Evolutionary conservation across 805 yeast genomes (phyloP).

Genomic region (Metschnikowia gruessii): DNA sequence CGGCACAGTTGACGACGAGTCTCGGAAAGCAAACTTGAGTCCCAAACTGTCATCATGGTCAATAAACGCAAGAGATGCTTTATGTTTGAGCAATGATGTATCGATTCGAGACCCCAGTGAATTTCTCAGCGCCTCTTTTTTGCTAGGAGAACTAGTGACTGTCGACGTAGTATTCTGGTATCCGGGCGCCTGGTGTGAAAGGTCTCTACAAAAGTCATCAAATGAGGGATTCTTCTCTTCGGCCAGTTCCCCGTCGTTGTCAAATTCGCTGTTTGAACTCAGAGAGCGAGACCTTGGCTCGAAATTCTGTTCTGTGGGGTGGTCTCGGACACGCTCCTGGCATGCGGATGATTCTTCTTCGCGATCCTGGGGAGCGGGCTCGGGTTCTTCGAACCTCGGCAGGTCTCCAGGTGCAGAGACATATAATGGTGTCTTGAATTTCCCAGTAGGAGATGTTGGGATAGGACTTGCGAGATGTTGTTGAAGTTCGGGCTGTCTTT

Average conservation of each 20-base stretch:
- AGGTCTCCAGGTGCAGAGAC: not conserved
- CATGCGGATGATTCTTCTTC: too few species aligned
- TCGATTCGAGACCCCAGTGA: not conserved
- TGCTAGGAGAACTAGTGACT: slow-evolving; percentile 2
- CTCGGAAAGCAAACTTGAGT: slow-evolving; percentile 32
- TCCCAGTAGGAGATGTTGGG: not conserved
- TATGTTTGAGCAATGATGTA: slow-evolving; percentile 6
- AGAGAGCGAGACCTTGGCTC: not conserved
- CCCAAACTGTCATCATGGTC: slow-evolving; percentile 29
- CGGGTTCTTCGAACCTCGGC: too few species aligned
- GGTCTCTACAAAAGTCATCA: slow-evolving; percentile 4
- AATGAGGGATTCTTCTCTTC: slow-evolving; percentile 1
- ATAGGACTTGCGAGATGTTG: not conserved
- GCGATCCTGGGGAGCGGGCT: too few species aligned
- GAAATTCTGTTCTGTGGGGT: not conserved
- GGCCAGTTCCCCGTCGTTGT: not conserved
- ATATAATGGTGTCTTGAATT: not conserved
- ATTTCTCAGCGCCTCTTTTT: not conserved
- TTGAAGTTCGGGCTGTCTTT: not conserved
- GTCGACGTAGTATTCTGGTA: not conserved
- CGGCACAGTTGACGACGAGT: slow-evolving; percentile 26
- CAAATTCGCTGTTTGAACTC: too few species aligned
- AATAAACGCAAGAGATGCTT: slow-evolving; percentile 24
- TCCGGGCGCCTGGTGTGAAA: not conserved
- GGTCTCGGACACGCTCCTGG: too few species aligned